These are phyloP conservation scores for Heracleum sosnowskyi DNA, from an alignment of 129 eudicot genomes.

Conservation along the genomic window DNA sequence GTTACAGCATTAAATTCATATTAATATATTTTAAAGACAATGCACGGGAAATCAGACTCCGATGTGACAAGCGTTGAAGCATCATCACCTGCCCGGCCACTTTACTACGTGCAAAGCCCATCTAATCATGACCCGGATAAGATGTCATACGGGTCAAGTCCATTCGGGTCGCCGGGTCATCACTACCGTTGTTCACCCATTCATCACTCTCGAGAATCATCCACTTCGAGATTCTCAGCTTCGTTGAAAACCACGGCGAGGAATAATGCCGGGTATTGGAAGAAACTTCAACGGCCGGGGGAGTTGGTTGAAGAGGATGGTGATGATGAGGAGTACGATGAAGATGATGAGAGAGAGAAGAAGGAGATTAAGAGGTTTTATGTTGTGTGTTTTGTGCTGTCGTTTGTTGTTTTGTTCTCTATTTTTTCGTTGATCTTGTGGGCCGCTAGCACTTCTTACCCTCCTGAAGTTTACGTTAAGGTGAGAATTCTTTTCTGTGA, in stretches of 20 bases:
- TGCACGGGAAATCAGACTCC: constrained; percentile 87
- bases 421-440: constrained; percentile 66
- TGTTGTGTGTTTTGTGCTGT: constrained; percentile 47
- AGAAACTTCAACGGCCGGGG: constrained; percentile 34
- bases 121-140: constrained; percentile 67
- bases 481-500: constrained; percentile 12
- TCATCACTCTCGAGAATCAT: constrained; percentile 90
- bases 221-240: constrained; percentile 73
- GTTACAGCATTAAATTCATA: no score
- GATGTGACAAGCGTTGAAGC: constrained; percentile 74
- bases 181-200: constrained; percentile 86
- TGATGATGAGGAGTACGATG: constrained; percentile 32
- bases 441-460: constrained; percentile 72
- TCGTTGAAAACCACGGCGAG: constrained; percentile 34
- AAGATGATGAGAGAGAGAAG: background rate
- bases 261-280: constrained; percentile 35
- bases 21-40: background rate
- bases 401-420: constrained; percentile 47
- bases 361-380: constrained; percentile 34
- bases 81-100: constrained; percentile 61
- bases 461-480: constrained; percentile 66
- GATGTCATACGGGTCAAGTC: constrained; percentile 75
- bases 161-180: constrained; percentile 53
- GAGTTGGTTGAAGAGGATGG: constrained; percentile 29
- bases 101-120: constrained; percentile 93